Base-by-base conservation (phyloP, 768 basidiomycete genomes). In the Pleurotus tuber-regium region DNA sequence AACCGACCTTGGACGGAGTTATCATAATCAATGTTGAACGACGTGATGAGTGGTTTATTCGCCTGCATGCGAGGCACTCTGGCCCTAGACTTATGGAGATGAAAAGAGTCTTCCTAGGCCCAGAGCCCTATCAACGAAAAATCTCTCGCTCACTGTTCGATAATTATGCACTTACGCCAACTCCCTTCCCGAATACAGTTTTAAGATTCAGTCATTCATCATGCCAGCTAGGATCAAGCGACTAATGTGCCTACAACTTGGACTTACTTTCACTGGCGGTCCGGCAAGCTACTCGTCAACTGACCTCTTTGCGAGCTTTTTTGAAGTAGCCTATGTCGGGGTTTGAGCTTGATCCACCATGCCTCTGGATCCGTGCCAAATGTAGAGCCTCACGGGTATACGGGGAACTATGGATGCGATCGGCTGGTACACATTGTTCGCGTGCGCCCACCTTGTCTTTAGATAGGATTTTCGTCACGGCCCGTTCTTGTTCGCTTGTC, bases 1-100 rank as follows among this genome's bases (percentile, higher is more conserved):
- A 23, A 33, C n/a, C 43, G 10, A 38, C 35, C 25, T 44, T 35
- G 46, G 35, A 48, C 30, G 46, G 46, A 35, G 31, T 48, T 48
- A 23, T 35, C 29, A 35, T 48, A 28, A 2, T 42, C 41, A 19
- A 25, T 25, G 21, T 42, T 42, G 41, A 19, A 19, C 16, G 18
- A 40, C 12, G 19, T 5, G 36, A 11, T 18, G 12, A 16, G 9
- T 42, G 41, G 26, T 40, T n/a, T 19, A 19, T 14, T 31, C 30
- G n/a, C n/a, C n/a, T n/a, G n/a, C n/a, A n/a, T n/a, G n/a, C n/a
- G n/a, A n/a, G n/a, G n/a, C n/a, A n/a, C n/a, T n/a, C 21, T 38
- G 35, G 10, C n/a, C 35, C 35, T 38, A 38, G 21, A 38, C 35
- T 38, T 16, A 38, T 38, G 16, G 40, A 42, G 18, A 19, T 42